Evolutionary conservation across 2,329 filamentous ascomycete genomes (phyloP), one percentile per base, ranked within the genome.

Genomic region (Colletotrichum eremochloae): DNA sequence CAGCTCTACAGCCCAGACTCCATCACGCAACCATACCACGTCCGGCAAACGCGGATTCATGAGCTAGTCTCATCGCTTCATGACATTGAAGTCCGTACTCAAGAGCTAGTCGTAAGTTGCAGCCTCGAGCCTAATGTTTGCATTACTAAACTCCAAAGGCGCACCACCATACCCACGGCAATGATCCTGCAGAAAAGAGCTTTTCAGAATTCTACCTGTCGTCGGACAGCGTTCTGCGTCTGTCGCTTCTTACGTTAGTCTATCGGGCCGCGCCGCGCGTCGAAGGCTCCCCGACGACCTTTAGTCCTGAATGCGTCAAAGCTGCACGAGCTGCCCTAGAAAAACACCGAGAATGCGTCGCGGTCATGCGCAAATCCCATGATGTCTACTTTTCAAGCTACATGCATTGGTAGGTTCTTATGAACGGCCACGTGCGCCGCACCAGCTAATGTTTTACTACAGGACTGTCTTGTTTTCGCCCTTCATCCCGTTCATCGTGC

Each of bases 401-500:
- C 68, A 79, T 86, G 46, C 81, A 85, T 68, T 86, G 84, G 84
- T 84, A 63, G 76, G 81, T 11, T 38, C 4, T n/a, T 15, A 5
- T 5, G 15, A 42, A n/a, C 9, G 2, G 1, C 18, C 9, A 7
- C 20, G 33, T n/a, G 6, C 38, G 33, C 20, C 15, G 5, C 50
- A 36, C 38, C 36, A 14, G 40, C 63, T 29, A 38, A 56, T 7
- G 31, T 5, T 5, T 33, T 2, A 2, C 11, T n/a, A 2, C 50
- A 85, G 84, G 84, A 84, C 82, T 1, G 78, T 86, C 5, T 78
- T 87, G 4, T 86, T 87, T 76, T 83, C 85, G 11, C 87, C 86
- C 0, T 88, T 89, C 72, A 86, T 87, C n/a, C 85, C 86, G 0
- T 88, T 88, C 75, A 87, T 87, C 63, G 85, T 87, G 3, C 80